Base-by-base conservation (phyloP, 139 green algal species). In the Pedinophyceae sp. region DNA sequence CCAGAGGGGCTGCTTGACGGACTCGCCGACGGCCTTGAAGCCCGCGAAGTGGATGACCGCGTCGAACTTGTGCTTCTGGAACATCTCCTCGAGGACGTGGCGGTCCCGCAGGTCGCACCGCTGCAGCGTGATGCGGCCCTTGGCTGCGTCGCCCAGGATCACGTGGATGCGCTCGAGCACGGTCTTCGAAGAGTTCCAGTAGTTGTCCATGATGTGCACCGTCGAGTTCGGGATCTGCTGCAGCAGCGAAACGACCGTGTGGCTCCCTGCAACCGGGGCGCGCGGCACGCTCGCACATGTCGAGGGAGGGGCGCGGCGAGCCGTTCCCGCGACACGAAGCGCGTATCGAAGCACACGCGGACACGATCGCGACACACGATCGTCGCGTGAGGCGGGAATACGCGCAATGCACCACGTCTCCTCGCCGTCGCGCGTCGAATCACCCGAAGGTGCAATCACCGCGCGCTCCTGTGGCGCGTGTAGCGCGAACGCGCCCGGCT, bases 31-130 rank as follows among this genome's bases (percentile, higher is more conserved):
- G 7, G 88, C 88, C 70, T 96, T 96, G 58, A 83, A 81, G 16
- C 83, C 88, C 43, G 88, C 88, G 75, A 96, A 96, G 64, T 96
- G 88, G 48, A 96, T 89, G 3, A 88, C 76, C 16, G 82, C 82
- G 66, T 90, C 78, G 65, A 88, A 87, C 49, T 72, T 83, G 71
- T 16, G 48, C 27, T 41, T 47, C 49, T 67, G 48, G 48, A 16
- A 29, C 24, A 26, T n/a, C 30, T 60, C 62, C 30, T 78, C 72
- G 1, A 80, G 24, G 19, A 61, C 52, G 15, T 61, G 65, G 49
- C 59, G 52, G 55, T 70, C 60, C 15, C 72, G 61, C 20, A 78
- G 46, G 53, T 78, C 69, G 3, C 43, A 56, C 65, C 70, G 65
- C 39, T 50, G 1, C 3, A 40, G 23, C 26, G 68, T 81, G 69